Evolutionary conservation across 164 flowering plant genomes (phyloP), one percentile per base, ranked within the genome.

Genomic region (Annona cherimola): DNA sequence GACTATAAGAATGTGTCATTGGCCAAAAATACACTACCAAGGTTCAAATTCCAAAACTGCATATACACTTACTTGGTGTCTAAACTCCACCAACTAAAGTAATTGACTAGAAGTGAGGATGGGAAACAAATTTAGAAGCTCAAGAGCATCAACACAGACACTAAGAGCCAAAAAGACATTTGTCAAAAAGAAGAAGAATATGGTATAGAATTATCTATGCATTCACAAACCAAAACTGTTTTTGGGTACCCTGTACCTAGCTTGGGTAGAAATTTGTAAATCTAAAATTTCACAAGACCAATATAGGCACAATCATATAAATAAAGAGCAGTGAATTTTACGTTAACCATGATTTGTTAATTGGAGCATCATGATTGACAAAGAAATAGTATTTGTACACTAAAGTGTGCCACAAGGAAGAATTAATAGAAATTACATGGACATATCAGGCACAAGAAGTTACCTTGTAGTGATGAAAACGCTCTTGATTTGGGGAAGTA

Each of bases 381-480:
- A 4, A 50, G 3, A 9, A 16, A 50, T 50, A 9, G 57, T 9
- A 50, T 50, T 50, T 16, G 14, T 50, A 50, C 9, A 16, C 9
- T 50, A 50, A 8, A 50, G 14, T 11, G 14, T 50, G 11, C 18
- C 68, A 54, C 69, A 45, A 55, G 41, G 44, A 40, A 40, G 14
- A 42, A 57, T 41, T 45, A 35, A 4, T 35, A 68, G 8, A 61
- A 55, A 19, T 26, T 61, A 44, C 7, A 39, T 4, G 6, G n/a
- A 61, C 42, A 61, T 18, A 45, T 42, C 54, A 64, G 66, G 55
- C 42, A 42, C 59, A 61, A 1, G 50, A 62, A 61, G 43, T 11
- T 81, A 90, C 99, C 93, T 95, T 95, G 86, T 95, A 95, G 76
- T 95, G 99, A 80, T 95, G 99, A 77, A 95, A 95, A 3, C 99